Percentiles rank a stretch among this genome's conserved stretches.
phyloP scores from a whole-genome alignment of 371 early-diverging fungal genomes.

The Syncephalis plumigaleata region DNA sequence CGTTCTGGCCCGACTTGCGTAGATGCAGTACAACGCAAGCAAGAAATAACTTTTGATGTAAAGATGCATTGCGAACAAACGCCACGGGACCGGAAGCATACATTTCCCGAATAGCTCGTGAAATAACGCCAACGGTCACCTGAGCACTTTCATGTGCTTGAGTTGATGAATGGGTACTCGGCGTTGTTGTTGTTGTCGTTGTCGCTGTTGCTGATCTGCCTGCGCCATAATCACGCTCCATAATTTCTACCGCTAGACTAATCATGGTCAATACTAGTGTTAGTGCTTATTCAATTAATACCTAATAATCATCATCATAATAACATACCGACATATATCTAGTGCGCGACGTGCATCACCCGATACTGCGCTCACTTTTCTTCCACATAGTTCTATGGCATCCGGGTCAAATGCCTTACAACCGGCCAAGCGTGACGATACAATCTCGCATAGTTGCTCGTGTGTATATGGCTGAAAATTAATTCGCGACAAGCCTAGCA shows the following conservation, averaged over 20 bases:
- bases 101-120: slow-evolving; percentile 71
- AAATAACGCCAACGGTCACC: slow-evolving; percentile 58
- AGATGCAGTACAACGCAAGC: slow-evolving; percentile 43
- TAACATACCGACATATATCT: slow-evolving; percentile 70
- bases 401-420: slow-evolving; percentile 54
- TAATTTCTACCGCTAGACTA: too few relatives aligned
- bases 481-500: slow-evolving; percentile 53
- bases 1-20: slow-evolving; percentile 47
- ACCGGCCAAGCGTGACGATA: slow-evolving; percentile 56
- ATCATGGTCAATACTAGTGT: too few relatives aligned
- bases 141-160: slow-evolving; percentile 9
- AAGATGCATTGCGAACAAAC: slow-evolving; percentile 46
- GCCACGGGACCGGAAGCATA: slow-evolving; percentile 54
- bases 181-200: too few relatives aligned
- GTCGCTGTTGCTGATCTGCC: not conserved
- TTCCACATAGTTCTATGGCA: slow-evolving; percentile 85
- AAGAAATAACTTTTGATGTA: slow-evolving; percentile 75
- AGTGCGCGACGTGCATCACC: slow-evolving; percentile 95
- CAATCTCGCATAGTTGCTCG: slow-evolving; percentile 67
- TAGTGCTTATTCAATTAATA: too few relatives aligned
- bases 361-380: slow-evolving; percentile 86
- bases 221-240: too few relatives aligned
- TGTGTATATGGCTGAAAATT: slow-evolving; percentile 82
- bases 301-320: too few relatives aligned
- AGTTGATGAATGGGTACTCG: too few relatives aligned